Conservation (phyloP, 2,329 filamentous ascomycete species). For the Pseudogymnoascus sp. region DNA sequence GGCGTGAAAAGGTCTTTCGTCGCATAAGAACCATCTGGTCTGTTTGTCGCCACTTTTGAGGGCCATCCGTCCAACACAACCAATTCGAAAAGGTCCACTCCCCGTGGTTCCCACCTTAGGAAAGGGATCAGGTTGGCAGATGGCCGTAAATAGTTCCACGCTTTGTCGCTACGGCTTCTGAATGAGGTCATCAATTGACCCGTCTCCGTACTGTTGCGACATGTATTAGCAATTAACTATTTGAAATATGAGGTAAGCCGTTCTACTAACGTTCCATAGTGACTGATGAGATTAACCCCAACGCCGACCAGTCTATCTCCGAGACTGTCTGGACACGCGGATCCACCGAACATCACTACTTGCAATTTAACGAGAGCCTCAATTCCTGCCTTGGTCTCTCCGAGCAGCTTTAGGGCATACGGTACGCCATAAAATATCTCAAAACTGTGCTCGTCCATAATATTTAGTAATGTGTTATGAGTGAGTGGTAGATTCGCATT, state of each 20-base stretch:
- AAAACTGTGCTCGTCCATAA: slow-evolving; percentile 35
- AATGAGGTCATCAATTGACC: slow-evolving; percentile 30
- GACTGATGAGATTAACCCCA: slow-evolving; percentile 46
- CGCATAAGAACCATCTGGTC: slow-evolving; percentile 35
- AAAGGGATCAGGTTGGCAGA: not conserved
- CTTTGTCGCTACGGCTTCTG: slow-evolving; percentile 16
- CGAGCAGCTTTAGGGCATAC: slow-evolving; percentile 54
- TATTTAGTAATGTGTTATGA: slow-evolving; percentile 36
- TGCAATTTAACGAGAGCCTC: slow-evolving; percentile 37
- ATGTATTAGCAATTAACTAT: not conserved
- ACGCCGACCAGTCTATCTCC: slow-evolving; percentile 44
- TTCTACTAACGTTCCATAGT: slow-evolving; percentile 46
- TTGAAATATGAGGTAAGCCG: not conserved
- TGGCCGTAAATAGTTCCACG: slow-evolving; percentile 36
- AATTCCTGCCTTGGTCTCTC: slow-evolving; percentile 48
- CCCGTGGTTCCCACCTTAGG: not conserved
- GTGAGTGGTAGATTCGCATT: slow-evolving; percentile 49
- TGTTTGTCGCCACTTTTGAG: slow-evolving; percentile 32
- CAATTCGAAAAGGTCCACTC: not conserved
- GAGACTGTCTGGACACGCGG: slow-evolving; percentile 49
- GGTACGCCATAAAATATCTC: slow-evolving; percentile 55
- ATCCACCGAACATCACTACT: slow-evolving; percentile 49
- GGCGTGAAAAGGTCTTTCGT: slow-evolving; percentile 37
- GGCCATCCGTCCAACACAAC: slow-evolving; percentile 28
- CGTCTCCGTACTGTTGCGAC: slow-evolving; percentile 32